Conservation (phyloP, 2,329 filamentous ascomycete species). For the Erysiphe pulchra region DNA sequence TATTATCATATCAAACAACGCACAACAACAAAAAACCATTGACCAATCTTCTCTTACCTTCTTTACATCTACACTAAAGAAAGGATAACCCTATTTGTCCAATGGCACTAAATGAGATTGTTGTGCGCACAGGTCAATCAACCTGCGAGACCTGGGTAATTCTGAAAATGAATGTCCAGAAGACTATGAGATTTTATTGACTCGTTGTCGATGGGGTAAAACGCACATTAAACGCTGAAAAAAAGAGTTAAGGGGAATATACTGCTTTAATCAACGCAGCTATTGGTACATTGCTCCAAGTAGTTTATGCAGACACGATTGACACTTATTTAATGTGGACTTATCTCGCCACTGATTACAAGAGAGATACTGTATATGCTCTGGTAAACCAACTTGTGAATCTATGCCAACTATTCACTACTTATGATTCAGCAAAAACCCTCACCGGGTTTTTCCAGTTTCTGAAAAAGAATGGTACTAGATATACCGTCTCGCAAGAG, state of each 20-base stretch:
- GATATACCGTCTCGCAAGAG: too few relatives aligned
- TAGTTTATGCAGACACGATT: neutral
- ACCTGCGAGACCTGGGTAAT: neutral
- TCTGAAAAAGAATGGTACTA: too few relatives aligned
- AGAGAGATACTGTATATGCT: too few relatives aligned
- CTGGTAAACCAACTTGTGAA: too few relatives aligned
- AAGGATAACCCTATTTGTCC: neutral
- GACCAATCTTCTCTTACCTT: neutral
- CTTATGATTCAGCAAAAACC: too few relatives aligned
- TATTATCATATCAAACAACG: neutral
- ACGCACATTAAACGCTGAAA: neutral
- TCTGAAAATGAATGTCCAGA: neutral
- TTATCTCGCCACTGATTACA: neutral
- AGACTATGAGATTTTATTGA: neutral
- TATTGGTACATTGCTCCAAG: neutral
- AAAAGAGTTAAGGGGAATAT: neutral
- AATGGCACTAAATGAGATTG: neutral
- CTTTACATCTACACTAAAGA: neutral
- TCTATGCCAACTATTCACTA: too few relatives aligned
- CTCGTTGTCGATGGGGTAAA: neutral
- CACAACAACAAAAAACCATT: neutral
- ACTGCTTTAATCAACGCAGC: neutral
- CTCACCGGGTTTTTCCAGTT: too few relatives aligned
- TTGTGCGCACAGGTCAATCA: neutral
- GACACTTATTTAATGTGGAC: neutral